Percentiles rank a stretch among this genome's conserved stretches.
phyloP scores from a whole-genome alignment of 257 asterid genomes.

The Striga asiatica region DNA sequence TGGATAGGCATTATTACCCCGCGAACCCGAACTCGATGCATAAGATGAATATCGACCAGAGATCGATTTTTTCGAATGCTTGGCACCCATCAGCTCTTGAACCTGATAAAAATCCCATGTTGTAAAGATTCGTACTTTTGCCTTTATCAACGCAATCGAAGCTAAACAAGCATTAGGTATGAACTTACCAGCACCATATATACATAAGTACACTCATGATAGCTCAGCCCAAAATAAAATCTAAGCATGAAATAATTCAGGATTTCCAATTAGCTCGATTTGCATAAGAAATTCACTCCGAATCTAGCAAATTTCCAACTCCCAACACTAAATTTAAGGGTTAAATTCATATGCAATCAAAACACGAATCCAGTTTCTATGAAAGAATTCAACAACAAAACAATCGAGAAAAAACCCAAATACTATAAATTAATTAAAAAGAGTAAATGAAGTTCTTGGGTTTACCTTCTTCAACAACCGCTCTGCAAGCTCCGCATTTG shows the following conservation, averaged over 20 bases:
- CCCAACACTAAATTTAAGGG: background rate
- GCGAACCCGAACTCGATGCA: slow-evolving; percentile 51
- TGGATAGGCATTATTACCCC: slow-evolving; percentile 31
- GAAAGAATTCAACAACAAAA: background rate
- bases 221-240: too few species aligned
- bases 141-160: too few species aligned
- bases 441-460: slow-evolving; percentile 10
- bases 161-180: too few species aligned
- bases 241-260: too few species aligned
- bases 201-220: too few species aligned
- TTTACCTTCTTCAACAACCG: slow-evolving; percentile 22
- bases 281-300: background rate
- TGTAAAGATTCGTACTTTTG: too few species aligned
- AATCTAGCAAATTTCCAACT: slow-evolving; percentile 8
- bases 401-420: background rate
- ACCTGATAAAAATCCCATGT: too few species aligned
- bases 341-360: background rate
- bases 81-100: slow-evolving; percentile 62
- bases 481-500: slow-evolving; percentile 22
- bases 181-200: too few species aligned
- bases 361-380: background rate
- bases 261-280: slow-evolving; percentile 3
- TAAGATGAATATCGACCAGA: slow-evolving; percentile 64
- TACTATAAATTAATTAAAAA: slow-evolving; percentile 9
- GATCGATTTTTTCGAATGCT: slow-evolving; percentile 55